These are phyloP conservation scores for Colletotrichum shisoi DNA, from an alignment of 2,329 filamentous ascomycete species.

Conservation along the genomic window DNA sequence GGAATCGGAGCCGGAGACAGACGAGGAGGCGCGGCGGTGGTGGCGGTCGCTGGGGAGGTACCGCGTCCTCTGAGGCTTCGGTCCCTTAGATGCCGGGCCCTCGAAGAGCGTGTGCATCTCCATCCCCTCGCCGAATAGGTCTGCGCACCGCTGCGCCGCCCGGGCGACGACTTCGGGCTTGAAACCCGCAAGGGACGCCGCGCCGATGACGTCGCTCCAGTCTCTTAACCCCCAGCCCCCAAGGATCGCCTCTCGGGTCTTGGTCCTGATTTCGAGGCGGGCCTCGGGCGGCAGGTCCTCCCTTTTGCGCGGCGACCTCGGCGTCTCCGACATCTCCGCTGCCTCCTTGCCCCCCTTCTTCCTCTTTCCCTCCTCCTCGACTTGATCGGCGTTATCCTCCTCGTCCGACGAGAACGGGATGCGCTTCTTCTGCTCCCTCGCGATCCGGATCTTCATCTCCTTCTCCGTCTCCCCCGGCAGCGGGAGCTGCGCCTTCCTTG, in stretches of 20 bases:
- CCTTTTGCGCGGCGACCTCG: constrained; percentile 40
- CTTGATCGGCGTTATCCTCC: constrained; percentile 24
- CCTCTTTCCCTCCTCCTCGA: constrained; percentile 27
- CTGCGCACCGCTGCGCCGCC: constrained; percentile 75
- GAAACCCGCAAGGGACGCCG: constrained; percentile 79
- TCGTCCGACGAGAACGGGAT: constrained; percentile 40
- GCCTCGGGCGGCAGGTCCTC: constrained; percentile 24
- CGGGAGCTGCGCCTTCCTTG: constrained; percentile 51
- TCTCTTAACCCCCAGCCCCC: constrained; percentile 65
- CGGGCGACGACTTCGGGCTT: constrained; percentile 69
- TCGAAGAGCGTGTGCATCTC: constrained; percentile 64
- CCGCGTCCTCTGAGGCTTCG: constrained; percentile 25
- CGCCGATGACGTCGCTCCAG: constrained; percentile 85
- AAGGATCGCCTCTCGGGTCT: constrained; percentile 42
- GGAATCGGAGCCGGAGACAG: constrained; percentile 20
- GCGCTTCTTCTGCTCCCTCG: constrained; percentile 48
- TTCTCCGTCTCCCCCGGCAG: constrained; percentile 56
- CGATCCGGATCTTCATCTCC: constrained; percentile 59
- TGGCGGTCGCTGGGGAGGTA: constrained; percentile 3
- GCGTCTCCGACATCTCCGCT: constrained; percentile 1
- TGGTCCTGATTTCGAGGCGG: constrained; percentile 39
- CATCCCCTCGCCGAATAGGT: constrained; percentile 78
- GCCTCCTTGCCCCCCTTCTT: constrained; percentile 14
- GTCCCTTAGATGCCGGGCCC: constrained; percentile 39
- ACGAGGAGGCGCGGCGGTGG: background rate